phyloP scores from a whole-genome alignment of 495 filamentous ascomycete species.

The Astrothelium macrocarpum region DNA sequence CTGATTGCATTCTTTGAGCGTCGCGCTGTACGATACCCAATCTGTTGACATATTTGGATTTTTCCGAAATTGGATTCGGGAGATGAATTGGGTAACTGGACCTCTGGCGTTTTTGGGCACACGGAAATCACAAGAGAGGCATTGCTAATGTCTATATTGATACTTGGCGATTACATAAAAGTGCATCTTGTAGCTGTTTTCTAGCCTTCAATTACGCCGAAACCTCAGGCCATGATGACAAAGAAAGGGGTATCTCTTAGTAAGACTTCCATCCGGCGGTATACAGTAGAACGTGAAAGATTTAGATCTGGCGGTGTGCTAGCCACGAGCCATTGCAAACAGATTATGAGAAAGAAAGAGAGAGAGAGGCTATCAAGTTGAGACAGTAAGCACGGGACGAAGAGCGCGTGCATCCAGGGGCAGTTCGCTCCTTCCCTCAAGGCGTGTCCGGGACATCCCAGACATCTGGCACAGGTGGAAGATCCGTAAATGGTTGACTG shows the following conservation, averaged over 20 bases:
- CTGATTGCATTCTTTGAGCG: neutral
- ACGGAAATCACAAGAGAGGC: neutral
- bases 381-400: neutral
- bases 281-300: neutral
- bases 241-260: neutral
- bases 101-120: neutral
- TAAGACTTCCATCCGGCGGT: neutral
- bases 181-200: neutral
- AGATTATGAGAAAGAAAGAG: neutral
- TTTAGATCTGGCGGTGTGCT: neutral
- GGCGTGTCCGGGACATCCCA: slow-evolving; percentile 4
- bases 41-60: neutral
- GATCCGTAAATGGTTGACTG: neutral
- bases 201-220: neutral
- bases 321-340: neutral
- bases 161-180: neutral
- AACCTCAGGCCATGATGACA: neutral
- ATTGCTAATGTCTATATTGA: neutral
- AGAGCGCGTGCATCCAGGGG: neutral
- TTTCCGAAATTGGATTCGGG: neutral
- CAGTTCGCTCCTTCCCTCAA: neutral
- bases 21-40: neutral
- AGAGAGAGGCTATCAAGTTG: neutral
- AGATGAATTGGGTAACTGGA: neutral
- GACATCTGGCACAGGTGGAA: neutral